Evolutionary conservation across 805 yeast genomes (phyloP).

Genomic region (Myxozyma udenii): DNA sequence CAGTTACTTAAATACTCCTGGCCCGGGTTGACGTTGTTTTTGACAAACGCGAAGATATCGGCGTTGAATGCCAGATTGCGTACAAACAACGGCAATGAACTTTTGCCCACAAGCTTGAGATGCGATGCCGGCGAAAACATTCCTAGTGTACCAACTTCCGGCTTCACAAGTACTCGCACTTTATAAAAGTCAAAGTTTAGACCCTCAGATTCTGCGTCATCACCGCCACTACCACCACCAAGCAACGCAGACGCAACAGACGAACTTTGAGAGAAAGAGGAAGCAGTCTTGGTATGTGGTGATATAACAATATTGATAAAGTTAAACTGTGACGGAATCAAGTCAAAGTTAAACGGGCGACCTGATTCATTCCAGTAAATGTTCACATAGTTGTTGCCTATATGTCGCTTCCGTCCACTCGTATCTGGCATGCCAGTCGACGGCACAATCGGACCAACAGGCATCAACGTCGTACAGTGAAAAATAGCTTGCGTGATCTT

Average conservation of each 20-base stretch:
- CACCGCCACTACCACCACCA: constrained; percentile 8
- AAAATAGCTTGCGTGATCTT: constrained; percentile 68
- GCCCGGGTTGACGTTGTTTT: constrained; percentile 54
- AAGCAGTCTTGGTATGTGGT: constrained; percentile 48
- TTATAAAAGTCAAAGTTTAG: constrained; percentile 19
- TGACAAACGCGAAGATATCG: constrained; percentile 64
- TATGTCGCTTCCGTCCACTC: constrained; percentile 61
- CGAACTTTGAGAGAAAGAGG: constrained; percentile 18
- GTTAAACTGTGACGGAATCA: constrained; percentile 74
- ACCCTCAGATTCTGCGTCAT: background rate
- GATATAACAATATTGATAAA: constrained; percentile 75
- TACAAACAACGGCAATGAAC: constrained; percentile 58
- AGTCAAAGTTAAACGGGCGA: constrained; percentile 62
- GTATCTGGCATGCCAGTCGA: background rate
- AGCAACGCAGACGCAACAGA: constrained; percentile 19
- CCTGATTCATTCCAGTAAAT: constrained; percentile 74
- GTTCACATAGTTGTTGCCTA: constrained; percentile 81
- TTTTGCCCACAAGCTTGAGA: constrained; percentile 63
- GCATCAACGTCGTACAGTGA: constrained; percentile 84
- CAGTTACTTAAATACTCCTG: constrained; percentile 61
- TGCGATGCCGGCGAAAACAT: constrained; percentile 57
- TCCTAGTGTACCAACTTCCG: constrained; percentile 11
- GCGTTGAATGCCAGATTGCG: constrained; percentile 65
- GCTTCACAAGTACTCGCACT: constrained; percentile 17
- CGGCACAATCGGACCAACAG: constrained; percentile 43